Base-by-base conservation (phyloP, 2,329 filamentous ascomycete species). In the Coleophoma cylindrospora region DNA sequence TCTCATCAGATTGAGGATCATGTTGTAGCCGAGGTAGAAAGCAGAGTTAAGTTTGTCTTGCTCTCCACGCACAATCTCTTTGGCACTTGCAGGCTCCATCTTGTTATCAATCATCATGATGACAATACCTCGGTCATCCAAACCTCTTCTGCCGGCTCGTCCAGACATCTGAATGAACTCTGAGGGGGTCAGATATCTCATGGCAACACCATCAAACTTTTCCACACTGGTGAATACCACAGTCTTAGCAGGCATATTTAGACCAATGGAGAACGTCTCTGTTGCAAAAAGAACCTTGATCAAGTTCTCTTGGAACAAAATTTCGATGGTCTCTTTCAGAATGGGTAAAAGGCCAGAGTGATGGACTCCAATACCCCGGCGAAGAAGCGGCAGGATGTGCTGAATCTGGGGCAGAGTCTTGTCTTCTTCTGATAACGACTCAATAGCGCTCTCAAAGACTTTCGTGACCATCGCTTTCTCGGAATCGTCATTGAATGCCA, bases 101-200 rank as follows among this genome's bases (percentile, higher is more conserved):
- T 94, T 90, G 68, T 95, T 89, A 64, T 95, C 87, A 54, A 99
- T 88, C 92, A 99, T 97, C 90, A 99, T 97, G 67, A 99, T 97
- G 59, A 99, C 94, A 60, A 97, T 95, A 79, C 94, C 94, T 57
- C 94, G 87, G 55, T 96, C 91, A 73, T 99, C 94, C 49, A 99
- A 86, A 71, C 94, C 94, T 82, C 94, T 86, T 79, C 94, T 89
- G 65, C 94, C 94, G 52, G 94, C 94, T 70, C 94, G 89, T 54
- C 94, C 94, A 48, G 94, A 96, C 94, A 99, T 99, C 67, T 99
- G 94, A 47, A 99, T 89, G 69, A 97, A 99, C 63, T 99, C 94
- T 11, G 90, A 96, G 2, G 91, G 90, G 0, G 91, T 96, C 17
- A 97, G 80, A 70, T 91, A 95, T 56, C 92, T 81, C 60, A 83